Percentiles rank a stretch among this genome's conserved stretches.
phyloP scores from a whole-genome alignment of 768 basidiomycete genomes.

The Tylopilus cervinicoccineus region DNA sequence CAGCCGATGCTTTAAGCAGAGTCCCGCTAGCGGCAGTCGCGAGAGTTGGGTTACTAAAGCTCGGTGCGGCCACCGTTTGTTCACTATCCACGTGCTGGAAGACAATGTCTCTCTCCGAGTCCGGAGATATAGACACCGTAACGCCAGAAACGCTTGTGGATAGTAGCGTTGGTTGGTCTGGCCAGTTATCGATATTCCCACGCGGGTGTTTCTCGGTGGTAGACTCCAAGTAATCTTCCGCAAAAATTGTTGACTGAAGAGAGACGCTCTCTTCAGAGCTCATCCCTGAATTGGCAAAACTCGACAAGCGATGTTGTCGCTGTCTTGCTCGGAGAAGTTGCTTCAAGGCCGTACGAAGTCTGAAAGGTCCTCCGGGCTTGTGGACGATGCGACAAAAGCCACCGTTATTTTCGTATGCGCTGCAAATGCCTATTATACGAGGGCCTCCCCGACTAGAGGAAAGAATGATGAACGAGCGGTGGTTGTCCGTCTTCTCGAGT shows the following conservation, averaged over 20 bases:
- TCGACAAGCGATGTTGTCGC: slow-evolving; percentile 24
- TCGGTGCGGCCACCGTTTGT: slow-evolving; percentile 5
- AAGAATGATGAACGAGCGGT: slow-evolving; percentile 71
- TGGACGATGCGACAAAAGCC: slow-evolving; percentile 86
- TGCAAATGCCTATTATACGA: slow-evolving; percentile 55
- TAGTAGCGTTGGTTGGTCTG: slow-evolving; percentile 11
- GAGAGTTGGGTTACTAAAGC: slow-evolving; percentile 40
- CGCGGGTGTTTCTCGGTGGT: slow-evolving; percentile 24
- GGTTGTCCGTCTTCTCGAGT: slow-evolving; percentile 51
- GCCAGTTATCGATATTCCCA: slow-evolving; percentile 33
- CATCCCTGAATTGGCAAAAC: slow-evolving; percentile 15
- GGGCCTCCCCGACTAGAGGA: slow-evolving; percentile 68
- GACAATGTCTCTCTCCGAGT: slow-evolving; percentile 30
- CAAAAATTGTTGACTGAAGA: slow-evolving; percentile 27
- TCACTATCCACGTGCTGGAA: slow-evolving; percentile 16
- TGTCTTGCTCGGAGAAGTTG: slow-evolving; percentile 33
- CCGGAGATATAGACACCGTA: slow-evolving; percentile 17
- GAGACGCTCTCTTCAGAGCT: slow-evolving; percentile 26
- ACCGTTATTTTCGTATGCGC: slow-evolving; percentile 73
- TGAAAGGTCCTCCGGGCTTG: slow-evolving; percentile 85
- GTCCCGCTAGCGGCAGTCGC: slow-evolving; percentile 59
- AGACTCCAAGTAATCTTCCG: slow-evolving; percentile 20
- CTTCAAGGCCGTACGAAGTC: slow-evolving; percentile 63
- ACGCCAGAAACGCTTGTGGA: slow-evolving; percentile 9
- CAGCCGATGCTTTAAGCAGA: slow-evolving; percentile 63